Conservation (phyloP, 495 filamentous ascomycete genomes). For the Terfezia claveryi region DNA sequence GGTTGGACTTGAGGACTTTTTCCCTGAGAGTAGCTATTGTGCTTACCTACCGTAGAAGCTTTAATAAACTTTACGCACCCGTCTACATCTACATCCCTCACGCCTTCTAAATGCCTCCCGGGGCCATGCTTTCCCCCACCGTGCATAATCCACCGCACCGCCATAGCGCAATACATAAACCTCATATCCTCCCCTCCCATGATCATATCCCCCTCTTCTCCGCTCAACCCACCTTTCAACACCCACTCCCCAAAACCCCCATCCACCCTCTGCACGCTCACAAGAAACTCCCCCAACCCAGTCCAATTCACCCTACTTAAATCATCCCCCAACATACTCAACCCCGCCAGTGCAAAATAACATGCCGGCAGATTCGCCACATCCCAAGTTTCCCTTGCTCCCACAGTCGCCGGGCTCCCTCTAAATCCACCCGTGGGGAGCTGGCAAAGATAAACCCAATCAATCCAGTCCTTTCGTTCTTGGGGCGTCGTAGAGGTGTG, state of each 20-base stretch:
- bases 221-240: conserved; percentile 42
- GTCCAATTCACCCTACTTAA: conserved; percentile 36
- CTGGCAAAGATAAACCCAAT: conserved; percentile 60
- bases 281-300: conserved; percentile 51
- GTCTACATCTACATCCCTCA: conserved; percentile 53
- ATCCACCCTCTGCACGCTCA: conserved; percentile 52
- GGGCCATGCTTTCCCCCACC: conserved; percentile 29
- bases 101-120: conserved; percentile 29
- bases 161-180: conserved; percentile 63
- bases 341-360: conserved; percentile 57
- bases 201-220: conserved; percentile 31
- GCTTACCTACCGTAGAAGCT: conserved; percentile 35
- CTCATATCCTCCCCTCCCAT: conserved; percentile 65
- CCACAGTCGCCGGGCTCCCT: conserved; percentile 43
- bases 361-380: conserved; percentile 68
- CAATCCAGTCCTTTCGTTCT: conserved; percentile 37
- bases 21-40: too few species aligned
- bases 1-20: too few species aligned
- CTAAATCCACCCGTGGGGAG: conserved; percentile 57
- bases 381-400: conserved; percentile 36
- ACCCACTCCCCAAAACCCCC: conserved; percentile 82
- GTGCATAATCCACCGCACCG: conserved; percentile 57
- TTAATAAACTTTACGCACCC: conserved; percentile 48
- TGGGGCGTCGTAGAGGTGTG: conserved; percentile 30
- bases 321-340: conserved; percentile 50